phyloP scores from a whole-genome alignment of 495 filamentous ascomycete species.

The Penicillium bialowiezense region DNA sequence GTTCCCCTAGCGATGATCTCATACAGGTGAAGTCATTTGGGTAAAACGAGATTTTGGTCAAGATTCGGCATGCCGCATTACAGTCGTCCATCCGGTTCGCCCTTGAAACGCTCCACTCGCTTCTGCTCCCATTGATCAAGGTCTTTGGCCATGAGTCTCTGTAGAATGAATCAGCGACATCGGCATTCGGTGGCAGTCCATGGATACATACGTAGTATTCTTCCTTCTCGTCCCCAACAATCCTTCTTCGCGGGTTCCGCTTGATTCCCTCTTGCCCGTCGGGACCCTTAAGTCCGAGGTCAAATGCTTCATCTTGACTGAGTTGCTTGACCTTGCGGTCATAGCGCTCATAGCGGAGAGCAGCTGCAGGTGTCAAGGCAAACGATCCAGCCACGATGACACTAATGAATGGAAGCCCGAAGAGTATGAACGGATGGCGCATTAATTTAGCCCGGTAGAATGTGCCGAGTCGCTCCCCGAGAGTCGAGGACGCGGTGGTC shows the following conservation, averaged over 20 bases:
- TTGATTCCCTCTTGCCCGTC: slow-evolving; percentile 47
- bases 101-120: slow-evolving; percentile 79
- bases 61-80: slow-evolving; percentile 33
- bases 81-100: slow-evolving; percentile 83
- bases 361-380: slow-evolving; percentile 88
- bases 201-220: slow-evolving; percentile 81
- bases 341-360: slow-evolving; percentile 87
- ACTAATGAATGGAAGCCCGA: slow-evolving; percentile 90
- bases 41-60: background rate
- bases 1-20: background rate
- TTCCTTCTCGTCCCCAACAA: slow-evolving; percentile 65
- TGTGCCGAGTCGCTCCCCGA: slow-evolving; percentile 63
- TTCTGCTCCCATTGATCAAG: slow-evolving; percentile 96
- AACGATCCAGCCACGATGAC: slow-evolving; percentile 95
- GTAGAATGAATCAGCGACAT: slow-evolving; percentile 6
- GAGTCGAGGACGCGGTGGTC: slow-evolving; percentile 45
- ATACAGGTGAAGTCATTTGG: slow-evolving; percentile 2
- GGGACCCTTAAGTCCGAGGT: slow-evolving; percentile 63
- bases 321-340: slow-evolving; percentile 82
- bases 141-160: slow-evolving; percentile 89
- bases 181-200: background rate
- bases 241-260: slow-evolving; percentile 42
- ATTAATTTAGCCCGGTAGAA: slow-evolving; percentile 68
- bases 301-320: slow-evolving; percentile 69
- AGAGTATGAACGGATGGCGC: slow-evolving; percentile 84